Conservation (phyloP, 345 rosid genomes). For the Cochlearia excelsa region DNA sequence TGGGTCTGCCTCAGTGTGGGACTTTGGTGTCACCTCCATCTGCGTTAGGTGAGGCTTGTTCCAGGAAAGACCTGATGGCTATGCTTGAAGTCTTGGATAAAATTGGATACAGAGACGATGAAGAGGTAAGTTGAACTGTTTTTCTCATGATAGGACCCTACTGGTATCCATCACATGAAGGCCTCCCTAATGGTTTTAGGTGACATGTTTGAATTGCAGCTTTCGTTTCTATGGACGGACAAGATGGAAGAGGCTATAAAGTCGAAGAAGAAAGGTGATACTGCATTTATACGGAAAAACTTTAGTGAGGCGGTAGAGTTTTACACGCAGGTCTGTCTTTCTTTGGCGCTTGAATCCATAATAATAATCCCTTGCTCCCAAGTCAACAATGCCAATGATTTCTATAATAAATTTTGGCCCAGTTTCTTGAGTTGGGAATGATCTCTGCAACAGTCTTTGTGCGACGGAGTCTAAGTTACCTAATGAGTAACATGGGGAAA, state of each 20-base stretch:
- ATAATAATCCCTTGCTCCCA: too few species aligned
- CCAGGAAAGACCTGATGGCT: conserved; percentile 86
- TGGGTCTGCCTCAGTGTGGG: conserved; percentile 69
- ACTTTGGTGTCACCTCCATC: conserved; percentile 54
- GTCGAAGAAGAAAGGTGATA: conserved; percentile 88
- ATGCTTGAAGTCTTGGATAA: conserved; percentile 82
- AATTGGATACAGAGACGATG: conserved; percentile 87
- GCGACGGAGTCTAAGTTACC: conserved; percentile 79
- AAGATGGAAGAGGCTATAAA: conserved; percentile 89
- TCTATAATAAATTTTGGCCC: conserved; percentile 13
- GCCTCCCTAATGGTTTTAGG: too few species aligned
- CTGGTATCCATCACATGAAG: too few species aligned
- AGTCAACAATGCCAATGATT: too few species aligned
- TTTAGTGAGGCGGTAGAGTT: conserved; percentile 69
- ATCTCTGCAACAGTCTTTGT: conserved; percentile 79
- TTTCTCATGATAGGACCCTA: neutral
- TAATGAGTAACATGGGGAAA: conserved; percentile 69
- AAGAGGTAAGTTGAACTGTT: conserved; percentile 79
- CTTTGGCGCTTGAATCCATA: neutral
- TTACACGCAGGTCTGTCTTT: conserved; percentile 62
- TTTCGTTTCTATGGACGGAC: conserved; percentile 96
- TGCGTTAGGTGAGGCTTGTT: conserved; percentile 81
- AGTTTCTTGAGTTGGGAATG: conserved; percentile 86
- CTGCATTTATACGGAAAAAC: conserved; percentile 77
- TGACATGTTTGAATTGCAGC: conserved; percentile 47